Evolutionary conservation across 768 basidiomycete species (phyloP), one percentile per base, ranked within the genome.

Genomic region (Gymnopilus junonius): DNA sequence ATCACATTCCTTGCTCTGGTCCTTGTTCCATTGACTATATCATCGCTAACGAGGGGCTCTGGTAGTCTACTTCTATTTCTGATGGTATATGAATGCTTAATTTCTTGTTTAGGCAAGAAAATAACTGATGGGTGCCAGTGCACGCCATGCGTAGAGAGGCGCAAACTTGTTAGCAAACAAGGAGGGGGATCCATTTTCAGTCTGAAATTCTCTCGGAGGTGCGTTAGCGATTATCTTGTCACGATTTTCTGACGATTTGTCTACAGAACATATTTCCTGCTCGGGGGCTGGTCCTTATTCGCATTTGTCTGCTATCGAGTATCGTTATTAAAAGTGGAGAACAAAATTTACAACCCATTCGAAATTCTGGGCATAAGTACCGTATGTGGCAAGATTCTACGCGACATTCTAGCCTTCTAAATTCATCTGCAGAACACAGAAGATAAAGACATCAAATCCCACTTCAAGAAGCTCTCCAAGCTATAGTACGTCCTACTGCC

Each of bases 391-490:
- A 65, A 23, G 6, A 21, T 35, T 15, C 32, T 29, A 27, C 23
- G 7, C n/a, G 15, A 37, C 63, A 39, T 43, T 20, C 23, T 10
- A 27, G n/a, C 50, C 21, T 45, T 50, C 60, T 67, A 39, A 66
- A 50, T 3, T 20, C 12, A n/a, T 7, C 46, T 37, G 2, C 69
- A 94, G 91, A 85, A 85, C 25, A 73, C 83, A 2, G 79, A 88
- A 2, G 91, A 96, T 70, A 95, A 96, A 75, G 93, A 94, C 40
- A 96, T 99, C 76, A 99, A 98, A 77, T 90, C 93, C 2, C 92
- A 94, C 74, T 99, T 89, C 83, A 97, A 96, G 78, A 91, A 91
- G 69, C 84, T 99, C 17, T 96, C 96, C 2, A 84, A 91, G 69
- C 79, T 89, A 75, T 97, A 91, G 96, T 97, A 70, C 62, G 81